Conservation (phyloP, 2,329 filamentous ascomycete genomes). For the Stemphylium lycopersici region DNA sequence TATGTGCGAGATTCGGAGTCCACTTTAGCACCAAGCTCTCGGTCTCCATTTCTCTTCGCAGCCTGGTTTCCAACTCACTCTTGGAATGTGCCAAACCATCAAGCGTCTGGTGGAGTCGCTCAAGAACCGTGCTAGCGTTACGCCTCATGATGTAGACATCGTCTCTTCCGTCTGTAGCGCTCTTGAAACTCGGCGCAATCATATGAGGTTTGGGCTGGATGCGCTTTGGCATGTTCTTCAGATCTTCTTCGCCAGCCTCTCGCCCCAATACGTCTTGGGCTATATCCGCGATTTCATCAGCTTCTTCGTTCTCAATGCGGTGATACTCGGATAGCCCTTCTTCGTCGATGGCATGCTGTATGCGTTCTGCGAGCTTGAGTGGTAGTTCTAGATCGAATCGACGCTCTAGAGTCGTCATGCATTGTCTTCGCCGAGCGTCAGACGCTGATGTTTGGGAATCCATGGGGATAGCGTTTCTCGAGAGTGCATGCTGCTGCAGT, state of each 20-base stretch:
- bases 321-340: constrained; percentile 86
- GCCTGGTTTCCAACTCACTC: constrained; percentile 60
- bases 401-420: constrained; percentile 52
- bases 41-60: constrained; percentile 64
- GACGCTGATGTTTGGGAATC: constrained; percentile 12
- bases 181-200: constrained; percentile 41
- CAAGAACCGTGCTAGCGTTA: constrained; percentile 69
- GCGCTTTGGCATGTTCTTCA: constrained; percentile 46
- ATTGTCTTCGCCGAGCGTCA: constrained; percentile 30
- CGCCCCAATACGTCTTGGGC: constrained; percentile 72
- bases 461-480: constrained; percentile 21
- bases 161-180: constrained; percentile 47
- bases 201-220: constrained; percentile 44
- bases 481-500: constrained; percentile 30
- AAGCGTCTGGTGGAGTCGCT: constrained; percentile 71
- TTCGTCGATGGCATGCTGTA: constrained; percentile 85
- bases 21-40: constrained; percentile 75
- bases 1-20: constrained; percentile 85
- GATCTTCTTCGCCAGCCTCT: constrained; percentile 67
- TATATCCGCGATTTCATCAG: constrained; percentile 71
- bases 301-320: constrained; percentile 73
- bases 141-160: constrained; percentile 69
- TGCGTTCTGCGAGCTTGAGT: constrained; percentile 70
- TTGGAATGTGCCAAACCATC: constrained; percentile 67
- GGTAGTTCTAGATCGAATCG: constrained; percentile 73